Evolutionary conservation across 1,284 basidiomycete species (phyloP), one percentile per base, ranked within the genome.

Genomic region (Cystobasidium slooffiae): DNA sequence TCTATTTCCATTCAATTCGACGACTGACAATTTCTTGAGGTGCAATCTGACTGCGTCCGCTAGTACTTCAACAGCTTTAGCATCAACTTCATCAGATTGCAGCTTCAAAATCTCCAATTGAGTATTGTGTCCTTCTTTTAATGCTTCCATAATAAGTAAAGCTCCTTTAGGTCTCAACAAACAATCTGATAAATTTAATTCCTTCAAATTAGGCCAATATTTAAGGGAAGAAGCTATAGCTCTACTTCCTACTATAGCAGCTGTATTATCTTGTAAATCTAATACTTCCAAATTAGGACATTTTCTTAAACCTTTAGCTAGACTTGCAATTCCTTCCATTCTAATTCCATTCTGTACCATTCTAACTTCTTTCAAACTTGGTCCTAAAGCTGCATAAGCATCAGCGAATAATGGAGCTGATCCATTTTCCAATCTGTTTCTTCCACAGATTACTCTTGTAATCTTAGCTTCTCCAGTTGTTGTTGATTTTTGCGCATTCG

Each of bases 331-430:
- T 7, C 97, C 96, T 76, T 91, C 90, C 90, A 93, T 94, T 77
- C 95, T 87, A 80, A 99, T 98, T 1, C 95, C 97, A 81, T 99
- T 98, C 85, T 99, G 95, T 51, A 92, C 92, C 89, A 99, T 91
- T 78, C 91, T 87, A 47, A 99, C 91, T 80, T 97, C 93, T 63
- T 86, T 85, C 31, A 99, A 86, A 10, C 87, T 88, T 8, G 78
- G 75, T 5, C 88, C 89, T 81, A 97, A 94, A 49, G 89, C 91
- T 7, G 88, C 88, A 78, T 96, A 97, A 1, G 95, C 95, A 61
- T 89, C 87, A 1, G 93, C 93, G 91, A 94, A 98, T 7, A 87
- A 86, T 0, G 85, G 79, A 0, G 96, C 92, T 1, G 90, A 91
- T 52, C 93, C 94, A 80, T 97, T 90, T 85, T 99, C 95, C 65